phyloP scores from a whole-genome alignment of 108 stramenopile genomes.

The Parietichytrium sp. region DNA sequence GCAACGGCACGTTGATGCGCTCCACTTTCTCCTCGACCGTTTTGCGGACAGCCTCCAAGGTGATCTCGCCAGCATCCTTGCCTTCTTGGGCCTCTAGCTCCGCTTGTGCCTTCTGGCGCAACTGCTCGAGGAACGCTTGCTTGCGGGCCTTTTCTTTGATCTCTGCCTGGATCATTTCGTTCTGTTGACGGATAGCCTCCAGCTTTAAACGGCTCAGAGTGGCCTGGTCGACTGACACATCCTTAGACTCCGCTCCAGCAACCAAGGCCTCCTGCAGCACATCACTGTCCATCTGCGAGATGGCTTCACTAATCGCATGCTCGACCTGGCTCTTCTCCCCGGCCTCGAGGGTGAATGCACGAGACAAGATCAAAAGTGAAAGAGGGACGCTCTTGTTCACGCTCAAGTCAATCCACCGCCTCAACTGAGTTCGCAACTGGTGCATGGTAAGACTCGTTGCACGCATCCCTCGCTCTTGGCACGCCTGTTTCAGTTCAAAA shows the following conservation, averaged over 20 bases:
- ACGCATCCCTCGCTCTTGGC: slow-evolving; percentile 94
- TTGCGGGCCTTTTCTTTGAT: slow-evolving; percentile 51
- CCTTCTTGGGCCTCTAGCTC: slow-evolving; percentile 34
- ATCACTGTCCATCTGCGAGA: slow-evolving; percentile 27
- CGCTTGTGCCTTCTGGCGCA: slow-evolving; percentile 16
- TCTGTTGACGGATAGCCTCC: slow-evolving; percentile 56
- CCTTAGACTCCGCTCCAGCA: background rate
- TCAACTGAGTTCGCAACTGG: slow-evolving; percentile 56
- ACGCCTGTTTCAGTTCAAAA: slow-evolving; percentile 93
- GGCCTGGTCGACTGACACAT: background rate
- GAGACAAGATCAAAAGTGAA: slow-evolving; percentile 89
- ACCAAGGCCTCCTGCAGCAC: slow-evolving; percentile 11
- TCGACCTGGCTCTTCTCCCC: slow-evolving; percentile 8
- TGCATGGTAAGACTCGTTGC: slow-evolving; percentile 61
- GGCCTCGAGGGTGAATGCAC: slow-evolving; percentile 82
- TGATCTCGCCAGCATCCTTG: background rate
- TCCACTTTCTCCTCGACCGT: too few species aligned
- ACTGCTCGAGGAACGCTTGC: slow-evolving; percentile 42
- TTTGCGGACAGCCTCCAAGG: background rate
- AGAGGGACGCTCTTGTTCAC: slow-evolving; percentile 90
- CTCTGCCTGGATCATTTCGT: slow-evolving; percentile 65
- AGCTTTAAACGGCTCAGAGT: slow-evolving; percentile 47
- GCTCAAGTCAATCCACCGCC: slow-evolving; percentile 84
- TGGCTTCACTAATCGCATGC: background rate
- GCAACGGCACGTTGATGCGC: too few species aligned